These are phyloP conservation scores for Sporothrix euskadiensis DNA, from an alignment of 2,329 filamentous ascomycete species.

Conservation along the genomic window DNA sequence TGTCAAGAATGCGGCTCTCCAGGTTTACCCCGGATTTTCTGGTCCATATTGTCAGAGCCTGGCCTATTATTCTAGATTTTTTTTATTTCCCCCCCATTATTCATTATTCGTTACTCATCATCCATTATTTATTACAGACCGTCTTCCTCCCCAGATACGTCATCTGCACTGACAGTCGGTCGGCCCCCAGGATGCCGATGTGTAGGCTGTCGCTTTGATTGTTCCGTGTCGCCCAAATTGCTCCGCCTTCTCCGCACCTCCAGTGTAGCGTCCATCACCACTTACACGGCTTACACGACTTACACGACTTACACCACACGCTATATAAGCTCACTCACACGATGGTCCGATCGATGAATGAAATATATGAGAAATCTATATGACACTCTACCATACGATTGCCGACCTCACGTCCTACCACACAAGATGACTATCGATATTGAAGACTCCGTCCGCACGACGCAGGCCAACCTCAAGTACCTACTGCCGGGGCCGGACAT, in stretches of 20 bases:
- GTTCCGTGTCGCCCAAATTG: slow-evolving; percentile 2
- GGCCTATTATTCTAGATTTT: neutral
- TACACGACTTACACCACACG: neutral
- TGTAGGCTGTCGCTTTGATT: neutral
- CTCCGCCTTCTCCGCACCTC: slow-evolving; percentile 11
- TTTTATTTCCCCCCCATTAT: too few species aligned
- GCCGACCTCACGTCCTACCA: neutral
- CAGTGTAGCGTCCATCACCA: neutral
- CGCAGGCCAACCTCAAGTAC: slow-evolving; percentile 21
- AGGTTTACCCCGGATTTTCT: neutral
- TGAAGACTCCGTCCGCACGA: slow-evolving; percentile 13
- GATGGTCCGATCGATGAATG: neutral
- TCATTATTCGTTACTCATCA: too few species aligned
- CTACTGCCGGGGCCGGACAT: slow-evolving; percentile 6
- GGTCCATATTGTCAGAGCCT: neutral
- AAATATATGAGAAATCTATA: neutral
- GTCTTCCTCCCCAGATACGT: neutral
- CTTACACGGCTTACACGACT: neutral
- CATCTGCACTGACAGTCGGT: neutral
- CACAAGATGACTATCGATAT: neutral
- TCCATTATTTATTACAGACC: neutral
- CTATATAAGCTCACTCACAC: neutral
- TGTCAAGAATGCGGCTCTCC: neutral
- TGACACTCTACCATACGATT: neutral
- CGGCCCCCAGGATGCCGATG: neutral